Conservation (phyloP, 371 early-diverging fungal genomes). For the Catenaria anguillulae region DNA sequence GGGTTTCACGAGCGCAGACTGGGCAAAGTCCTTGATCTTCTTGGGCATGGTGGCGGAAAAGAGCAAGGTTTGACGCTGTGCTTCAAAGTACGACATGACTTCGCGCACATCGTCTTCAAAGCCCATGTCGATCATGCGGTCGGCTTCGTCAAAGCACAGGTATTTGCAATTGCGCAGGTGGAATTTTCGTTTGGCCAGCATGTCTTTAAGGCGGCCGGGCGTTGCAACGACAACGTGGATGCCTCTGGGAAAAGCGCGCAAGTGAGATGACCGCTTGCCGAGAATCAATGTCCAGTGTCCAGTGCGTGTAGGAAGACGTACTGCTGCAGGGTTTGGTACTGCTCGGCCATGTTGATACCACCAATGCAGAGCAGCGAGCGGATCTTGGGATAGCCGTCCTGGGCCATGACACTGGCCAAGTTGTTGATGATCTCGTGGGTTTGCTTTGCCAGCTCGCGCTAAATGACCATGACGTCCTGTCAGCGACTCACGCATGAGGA, state of each 20-base stretch:
- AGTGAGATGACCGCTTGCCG: neutral
- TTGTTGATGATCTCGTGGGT: slow-evolving; percentile 56
- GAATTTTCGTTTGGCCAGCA: slow-evolving; percentile 24
- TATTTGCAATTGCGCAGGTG: slow-evolving; percentile 31
- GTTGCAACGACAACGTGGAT: slow-evolving; percentile 94
- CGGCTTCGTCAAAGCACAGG: slow-evolving; percentile 58
- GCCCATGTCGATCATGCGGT: slow-evolving; percentile 34
- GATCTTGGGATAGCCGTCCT: slow-evolving; percentile 53
- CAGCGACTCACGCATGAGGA: neutral
- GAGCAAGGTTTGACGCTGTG: slow-evolving; percentile 78
- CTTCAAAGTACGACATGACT: slow-evolving; percentile 82
- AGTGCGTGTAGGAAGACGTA: slow-evolving; percentile 15
- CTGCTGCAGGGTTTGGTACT: slow-evolving; percentile 47
- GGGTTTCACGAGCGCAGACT: slow-evolving; percentile 71
- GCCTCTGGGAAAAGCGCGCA: slow-evolving; percentile 13
- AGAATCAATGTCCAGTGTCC: slow-evolving; percentile 6
- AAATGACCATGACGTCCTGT: neutral
- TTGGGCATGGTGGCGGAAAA: slow-evolving; percentile 97
- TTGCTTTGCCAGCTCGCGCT: slow-evolving; percentile 74
- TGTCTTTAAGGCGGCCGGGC: slow-evolving; percentile 76
- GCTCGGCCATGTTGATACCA: slow-evolving; percentile 85
- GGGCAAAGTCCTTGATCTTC: slow-evolving; percentile 89
- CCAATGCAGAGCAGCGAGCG: slow-evolving; percentile 76
- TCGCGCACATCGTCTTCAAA: slow-evolving; percentile 45
- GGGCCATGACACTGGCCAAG: slow-evolving; percentile 44